Evolutionary conservation across 257 asterid species (phyloP).

Genomic region (Fraxinus cuspidata): DNA sequence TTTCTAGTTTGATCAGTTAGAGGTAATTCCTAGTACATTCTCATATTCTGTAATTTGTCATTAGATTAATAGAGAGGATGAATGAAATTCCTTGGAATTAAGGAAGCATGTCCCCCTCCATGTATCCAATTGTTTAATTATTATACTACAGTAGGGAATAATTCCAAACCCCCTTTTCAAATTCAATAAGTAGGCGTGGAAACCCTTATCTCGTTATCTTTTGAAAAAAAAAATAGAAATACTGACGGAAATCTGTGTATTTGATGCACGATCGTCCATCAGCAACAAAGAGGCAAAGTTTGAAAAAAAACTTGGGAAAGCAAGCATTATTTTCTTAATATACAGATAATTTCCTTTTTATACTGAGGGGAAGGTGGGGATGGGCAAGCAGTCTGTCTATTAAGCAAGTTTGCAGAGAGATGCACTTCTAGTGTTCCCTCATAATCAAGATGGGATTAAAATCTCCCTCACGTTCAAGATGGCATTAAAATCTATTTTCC

Average conservation of each 20-base stretch:
- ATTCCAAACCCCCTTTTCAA: neutral
- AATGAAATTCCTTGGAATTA: neutral
- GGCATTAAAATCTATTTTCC: slow-evolving; percentile 10
- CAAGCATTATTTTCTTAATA: neutral
- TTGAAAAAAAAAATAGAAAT: neutral
- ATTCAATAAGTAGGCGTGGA: neutral
- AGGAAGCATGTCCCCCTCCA: neutral
- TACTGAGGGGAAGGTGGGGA: neutral
- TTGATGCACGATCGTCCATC: slow-evolving; percentile 5
- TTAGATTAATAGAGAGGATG: neutral
- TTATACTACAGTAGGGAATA: neutral
- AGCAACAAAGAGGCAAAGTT: slow-evolving; percentile 23
- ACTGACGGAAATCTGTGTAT: neutral
- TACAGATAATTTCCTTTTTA: neutral
- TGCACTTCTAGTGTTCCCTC: slow-evolving; percentile 5
- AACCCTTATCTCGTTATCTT: neutral
- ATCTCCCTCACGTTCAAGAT: neutral
- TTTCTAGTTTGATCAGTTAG: neutral
- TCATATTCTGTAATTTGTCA: neutral
- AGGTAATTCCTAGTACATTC: neutral
- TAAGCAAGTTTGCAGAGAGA: slow-evolving; percentile 1
- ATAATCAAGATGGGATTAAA: slow-evolving; percentile 6
- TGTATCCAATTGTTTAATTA: neutral
- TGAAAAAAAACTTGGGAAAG: neutral
- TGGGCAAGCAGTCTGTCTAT: slow-evolving; percentile 13